phyloP scores from a whole-genome alignment of 1,284 basidiomycete genomes.

The Microstroma glucosiphilum region DNA sequence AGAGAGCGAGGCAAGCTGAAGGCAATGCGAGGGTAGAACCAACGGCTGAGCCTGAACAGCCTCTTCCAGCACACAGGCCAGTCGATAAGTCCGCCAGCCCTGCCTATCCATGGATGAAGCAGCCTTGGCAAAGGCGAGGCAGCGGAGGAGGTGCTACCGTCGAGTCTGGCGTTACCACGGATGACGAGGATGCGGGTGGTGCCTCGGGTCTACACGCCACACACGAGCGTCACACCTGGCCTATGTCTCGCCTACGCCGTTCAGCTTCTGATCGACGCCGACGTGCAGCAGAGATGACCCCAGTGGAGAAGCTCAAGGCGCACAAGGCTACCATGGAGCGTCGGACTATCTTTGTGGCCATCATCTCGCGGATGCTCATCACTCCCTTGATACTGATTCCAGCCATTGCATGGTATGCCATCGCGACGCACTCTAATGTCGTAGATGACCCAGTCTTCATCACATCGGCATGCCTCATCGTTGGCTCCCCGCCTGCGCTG shows the following conservation, averaged over 20 bases:
- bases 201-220: not conserved
- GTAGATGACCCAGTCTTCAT: slow-evolving; percentile 68
- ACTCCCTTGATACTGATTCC: slow-evolving; percentile 65
- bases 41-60: not conserved
- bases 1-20: not conserved
- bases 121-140: slow-evolving; percentile 24
- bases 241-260: not conserved
- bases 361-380: slow-evolving; percentile 74
- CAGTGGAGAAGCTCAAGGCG: slow-evolving; percentile 9
- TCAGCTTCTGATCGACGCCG: not conserved
- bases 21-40: too few species aligned
- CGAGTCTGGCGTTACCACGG: slow-evolving; percentile 6
- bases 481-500: slow-evolving; percentile 69
- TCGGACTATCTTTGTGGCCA: slow-evolving; percentile 70
- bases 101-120: slow-evolving; percentile 25
- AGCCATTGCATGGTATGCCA: slow-evolving; percentile 36
- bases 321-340: slow-evolving; percentile 50
- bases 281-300: slow-evolving; percentile 15
- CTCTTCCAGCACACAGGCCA: not conserved
- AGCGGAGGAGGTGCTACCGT: slow-evolving; percentile 12
- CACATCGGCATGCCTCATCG: slow-evolving; percentile 67
- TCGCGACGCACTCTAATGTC: slow-evolving; percentile 21
- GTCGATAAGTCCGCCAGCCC: not conserved
- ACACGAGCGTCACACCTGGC: not conserved
- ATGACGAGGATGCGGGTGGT: slow-evolving; percentile 1